Evolutionary conservation across 768 basidiomycete genomes (phyloP).

Genomic region (Lactarius hatsudake): DNA sequence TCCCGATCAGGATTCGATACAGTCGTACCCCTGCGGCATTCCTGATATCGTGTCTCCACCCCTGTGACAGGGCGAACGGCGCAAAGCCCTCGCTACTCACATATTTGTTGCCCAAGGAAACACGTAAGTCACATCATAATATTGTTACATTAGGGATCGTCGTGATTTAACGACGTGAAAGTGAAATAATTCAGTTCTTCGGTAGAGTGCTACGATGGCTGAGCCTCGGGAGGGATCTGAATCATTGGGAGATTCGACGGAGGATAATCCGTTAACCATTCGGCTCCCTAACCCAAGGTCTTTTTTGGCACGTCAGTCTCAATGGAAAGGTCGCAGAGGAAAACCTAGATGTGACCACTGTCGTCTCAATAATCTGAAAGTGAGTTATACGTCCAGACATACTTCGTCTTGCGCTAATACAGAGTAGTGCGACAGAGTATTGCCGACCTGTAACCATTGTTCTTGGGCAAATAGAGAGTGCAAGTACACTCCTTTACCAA

Average conservation of each 20-base stretch:
- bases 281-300: conserved; percentile 66
- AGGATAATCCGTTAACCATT: conserved; percentile 49
- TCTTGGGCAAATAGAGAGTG: conserved; percentile 63
- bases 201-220: conserved; percentile 16
- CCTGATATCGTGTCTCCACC: conserved; percentile 14
- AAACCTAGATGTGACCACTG: conserved; percentile 76
- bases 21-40: neutral
- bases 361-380: conserved; percentile 69
- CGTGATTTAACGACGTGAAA: conserved; percentile 2
- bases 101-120: conserved; percentile 12
- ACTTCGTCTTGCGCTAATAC: conserved; percentile 21
- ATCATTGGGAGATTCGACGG: conserved; percentile 35
- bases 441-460: conserved; percentile 71
- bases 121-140: conserved; percentile 5
- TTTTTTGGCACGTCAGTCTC: conserved; percentile 66
- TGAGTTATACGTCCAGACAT: conserved; percentile 35
- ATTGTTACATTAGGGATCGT: neutral
- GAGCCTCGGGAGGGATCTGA: conserved; percentile 33
- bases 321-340: conserved; percentile 72
- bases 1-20: conserved; percentile 22
- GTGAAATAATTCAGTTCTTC: conserved; percentile 8
- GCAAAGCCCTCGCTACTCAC: conserved; percentile 9
- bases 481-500: conserved; percentile 70
- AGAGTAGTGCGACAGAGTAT: conserved; percentile 63
- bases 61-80: conserved; percentile 13